These are phyloP conservation scores for Lichtheimia ornata DNA, from an alignment of 371 early-diverging fungal genomes.

Conservation along the genomic window DNA sequence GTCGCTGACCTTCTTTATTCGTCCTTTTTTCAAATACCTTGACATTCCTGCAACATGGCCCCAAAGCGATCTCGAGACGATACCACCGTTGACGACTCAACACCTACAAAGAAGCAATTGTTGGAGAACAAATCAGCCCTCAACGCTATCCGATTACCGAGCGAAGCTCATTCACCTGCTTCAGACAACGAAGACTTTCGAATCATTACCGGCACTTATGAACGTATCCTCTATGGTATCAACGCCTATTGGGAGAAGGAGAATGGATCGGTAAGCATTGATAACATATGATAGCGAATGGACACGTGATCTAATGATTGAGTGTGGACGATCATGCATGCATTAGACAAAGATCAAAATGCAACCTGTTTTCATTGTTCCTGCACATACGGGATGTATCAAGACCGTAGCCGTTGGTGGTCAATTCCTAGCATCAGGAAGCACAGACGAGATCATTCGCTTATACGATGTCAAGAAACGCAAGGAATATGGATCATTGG, in stretches of 20 bases:
- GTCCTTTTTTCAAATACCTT: background rate
- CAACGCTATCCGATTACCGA: slow-evolving; percentile 17
- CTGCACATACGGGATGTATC: slow-evolving; percentile 93
- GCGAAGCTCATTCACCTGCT: slow-evolving; percentile 7
- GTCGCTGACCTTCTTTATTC: background rate
- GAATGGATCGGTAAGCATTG: background rate
- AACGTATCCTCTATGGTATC: slow-evolving; percentile 93
- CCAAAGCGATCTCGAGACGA: slow-evolving; percentile 21
- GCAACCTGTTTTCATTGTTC: slow-evolving; percentile 88
- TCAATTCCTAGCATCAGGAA: slow-evolving; percentile 89
- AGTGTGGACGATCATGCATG: too few relatives aligned
- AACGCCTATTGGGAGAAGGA: slow-evolving; percentile 58
- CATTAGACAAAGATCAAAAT: slow-evolving; percentile 25
- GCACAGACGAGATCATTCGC: slow-evolving; percentile 92
- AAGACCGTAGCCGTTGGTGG: slow-evolving; percentile 80
- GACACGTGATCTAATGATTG: too few relatives aligned
- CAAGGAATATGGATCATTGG: slow-evolving; percentile 89
- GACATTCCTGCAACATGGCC: slow-evolving; percentile 13
- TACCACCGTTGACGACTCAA: background rate
- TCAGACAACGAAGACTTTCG: slow-evolving; percentile 58
- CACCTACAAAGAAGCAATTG: slow-evolving; percentile 14
- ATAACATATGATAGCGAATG: too few relatives aligned
- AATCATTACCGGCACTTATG: slow-evolving; percentile 91
- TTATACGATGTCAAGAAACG: slow-evolving; percentile 87
- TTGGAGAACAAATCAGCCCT: slow-evolving; percentile 13